Conservation (phyloP, 2,329 filamentous ascomycete species). For the Aspergillus persii region DNA sequence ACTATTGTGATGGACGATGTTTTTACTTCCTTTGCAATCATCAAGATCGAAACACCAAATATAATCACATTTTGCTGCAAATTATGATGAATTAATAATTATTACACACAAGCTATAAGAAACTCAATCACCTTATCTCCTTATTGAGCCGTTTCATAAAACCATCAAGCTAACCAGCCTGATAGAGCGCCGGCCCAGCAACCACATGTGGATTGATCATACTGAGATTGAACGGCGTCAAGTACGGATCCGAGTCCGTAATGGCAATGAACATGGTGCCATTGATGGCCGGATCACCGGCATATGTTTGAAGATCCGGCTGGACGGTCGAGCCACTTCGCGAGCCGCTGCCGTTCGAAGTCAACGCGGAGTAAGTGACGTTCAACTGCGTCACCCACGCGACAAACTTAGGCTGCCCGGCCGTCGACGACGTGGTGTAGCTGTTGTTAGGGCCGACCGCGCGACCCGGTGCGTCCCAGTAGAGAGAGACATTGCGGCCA, state of each 20-base stretch:
- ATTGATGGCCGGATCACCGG: slow-evolving; percentile 68
- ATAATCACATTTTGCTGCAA: too few species aligned
- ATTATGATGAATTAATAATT: too few species aligned
- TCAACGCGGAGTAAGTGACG: slow-evolving; percentile 65
- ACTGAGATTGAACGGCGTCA: slow-evolving; percentile 74
- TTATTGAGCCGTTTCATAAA: background rate
- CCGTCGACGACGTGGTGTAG: slow-evolving; percentile 65
- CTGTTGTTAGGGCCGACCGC: slow-evolving; percentile 76
- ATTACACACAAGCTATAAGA: too few species aligned
- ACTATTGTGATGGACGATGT: too few species aligned
- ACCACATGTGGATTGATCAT: slow-evolving; percentile 74
- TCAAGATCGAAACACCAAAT: too few species aligned
- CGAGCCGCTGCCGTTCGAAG: slow-evolving; percentile 50
- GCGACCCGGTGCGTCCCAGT: slow-evolving; percentile 70
- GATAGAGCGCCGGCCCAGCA: slow-evolving; percentile 47
- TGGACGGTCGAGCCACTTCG: slow-evolving; percentile 65
- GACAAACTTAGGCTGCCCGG: slow-evolving; percentile 62
- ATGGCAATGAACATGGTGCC: slow-evolving; percentile 77
- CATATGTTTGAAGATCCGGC: slow-evolving; percentile 66
- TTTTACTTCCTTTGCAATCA: too few species aligned
- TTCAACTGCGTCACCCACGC: slow-evolving; percentile 77
- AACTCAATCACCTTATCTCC: background rate
- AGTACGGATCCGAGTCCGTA: slow-evolving; percentile 64
- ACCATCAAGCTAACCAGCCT: background rate
- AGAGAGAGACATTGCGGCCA: slow-evolving; percentile 67